Conservation (phyloP, 2,329 filamentous ascomycete species). For the Emmonsiellopsis sp. region DNA sequence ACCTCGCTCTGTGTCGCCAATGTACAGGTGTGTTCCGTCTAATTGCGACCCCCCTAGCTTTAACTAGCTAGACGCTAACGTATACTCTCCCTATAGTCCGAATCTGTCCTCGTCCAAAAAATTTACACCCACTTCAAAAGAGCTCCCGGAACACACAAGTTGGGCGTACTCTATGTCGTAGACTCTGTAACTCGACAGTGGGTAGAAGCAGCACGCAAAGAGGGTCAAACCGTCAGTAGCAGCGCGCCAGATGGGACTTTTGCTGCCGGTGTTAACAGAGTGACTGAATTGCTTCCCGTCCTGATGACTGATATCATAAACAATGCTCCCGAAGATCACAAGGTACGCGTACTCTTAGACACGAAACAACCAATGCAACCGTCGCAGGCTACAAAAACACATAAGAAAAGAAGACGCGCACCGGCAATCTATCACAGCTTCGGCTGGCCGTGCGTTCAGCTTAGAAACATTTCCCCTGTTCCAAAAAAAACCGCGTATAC, state of each 20-base stretch:
- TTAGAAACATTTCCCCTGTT: neutral
- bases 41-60: neutral
- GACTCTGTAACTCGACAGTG: conserved; percentile 99
- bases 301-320: conserved; percentile 94
- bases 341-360: conserved; percentile 57
- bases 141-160: conserved; percentile 86
- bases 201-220: conserved; percentile 87
- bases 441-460: neutral
- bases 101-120: conserved; percentile 90
- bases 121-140: conserved; percentile 97
- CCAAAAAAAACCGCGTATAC: neutral
- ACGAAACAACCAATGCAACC: neutral
- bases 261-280: conserved; percentile 89
- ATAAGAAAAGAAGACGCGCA: neutral
- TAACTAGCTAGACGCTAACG: conserved; percentile 17
- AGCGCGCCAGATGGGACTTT: conserved; percentile 83
- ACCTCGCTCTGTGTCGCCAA: conserved; percentile 81
- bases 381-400: neutral
- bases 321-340: conserved; percentile 84
- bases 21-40: conserved; percentile 61
- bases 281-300: conserved; percentile 86
- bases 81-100: conserved; percentile 53
- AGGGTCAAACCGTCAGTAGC: conserved; percentile 71
- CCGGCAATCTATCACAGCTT: neutral
- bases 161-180: conserved; percentile 99